Conservation (phyloP, 164 flowering plant genomes). For the Paratinospora sagittata region DNA sequence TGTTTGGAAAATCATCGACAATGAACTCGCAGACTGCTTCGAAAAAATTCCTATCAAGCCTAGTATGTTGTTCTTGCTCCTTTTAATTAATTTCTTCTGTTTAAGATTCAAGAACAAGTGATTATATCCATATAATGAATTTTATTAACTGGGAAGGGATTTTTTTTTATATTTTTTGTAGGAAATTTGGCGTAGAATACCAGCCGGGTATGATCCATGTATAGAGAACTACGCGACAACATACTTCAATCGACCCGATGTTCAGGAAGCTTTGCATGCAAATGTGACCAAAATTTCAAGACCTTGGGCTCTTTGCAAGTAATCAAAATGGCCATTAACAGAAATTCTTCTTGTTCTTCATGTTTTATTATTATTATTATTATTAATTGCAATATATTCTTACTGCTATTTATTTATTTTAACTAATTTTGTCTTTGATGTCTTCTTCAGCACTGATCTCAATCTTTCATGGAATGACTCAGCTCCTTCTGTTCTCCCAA, state of each 20-base stretch:
- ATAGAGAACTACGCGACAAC: constrained; percentile 30
- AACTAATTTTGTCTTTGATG: neutral
- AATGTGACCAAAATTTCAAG: constrained; percentile 62
- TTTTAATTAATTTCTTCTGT: neutral
- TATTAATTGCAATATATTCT: no score
- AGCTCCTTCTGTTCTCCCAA: constrained; percentile 46
- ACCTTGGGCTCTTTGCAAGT: constrained; percentile 83
- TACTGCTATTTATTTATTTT: neutral
- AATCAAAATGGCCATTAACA: neutral
- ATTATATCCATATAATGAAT: neutral
- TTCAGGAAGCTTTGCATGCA: constrained; percentile 80
- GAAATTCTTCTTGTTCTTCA: neutral
- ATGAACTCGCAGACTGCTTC: neutral
- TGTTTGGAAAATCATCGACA: neutral
- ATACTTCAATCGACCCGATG: constrained; percentile 72
- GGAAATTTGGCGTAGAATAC: constrained; percentile 34
- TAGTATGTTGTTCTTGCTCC: constrained; percentile 2
- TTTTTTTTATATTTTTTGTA: no score
- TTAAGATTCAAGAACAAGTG: neutral
- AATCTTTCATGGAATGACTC: constrained; percentile 31
- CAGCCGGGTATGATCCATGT: constrained; percentile 65
- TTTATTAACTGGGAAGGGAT: neutral
- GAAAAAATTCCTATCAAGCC: neutral
- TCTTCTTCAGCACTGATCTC: neutral
- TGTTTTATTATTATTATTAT: neutral